Conservation (phyloP, 108 stramenopile genomes). For the Nannochloropsis gaditana region DNA sequence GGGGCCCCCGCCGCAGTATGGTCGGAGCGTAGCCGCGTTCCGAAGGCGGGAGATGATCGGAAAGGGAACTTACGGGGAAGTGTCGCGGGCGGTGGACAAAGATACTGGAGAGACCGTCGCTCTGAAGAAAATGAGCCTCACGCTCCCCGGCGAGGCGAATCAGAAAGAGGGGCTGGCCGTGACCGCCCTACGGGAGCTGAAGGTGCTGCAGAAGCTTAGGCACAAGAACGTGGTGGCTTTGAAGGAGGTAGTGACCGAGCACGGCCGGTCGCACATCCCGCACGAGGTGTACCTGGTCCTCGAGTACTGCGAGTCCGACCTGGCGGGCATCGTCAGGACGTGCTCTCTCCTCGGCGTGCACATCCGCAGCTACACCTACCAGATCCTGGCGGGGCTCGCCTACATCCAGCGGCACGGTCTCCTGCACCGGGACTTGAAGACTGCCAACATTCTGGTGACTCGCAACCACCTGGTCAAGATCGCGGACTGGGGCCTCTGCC, state of each 20-base stretch:
- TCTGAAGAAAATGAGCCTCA: background rate
- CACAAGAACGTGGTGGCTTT: constrained; percentile 11
- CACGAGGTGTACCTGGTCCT: background rate
- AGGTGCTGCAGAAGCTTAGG: constrained; percentile 2
- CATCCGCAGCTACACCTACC: constrained; percentile 26
- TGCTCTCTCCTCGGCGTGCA: constrained; percentile 16
- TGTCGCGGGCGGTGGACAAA: background rate
- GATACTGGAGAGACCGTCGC: constrained; percentile 3
- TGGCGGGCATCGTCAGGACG: background rate
- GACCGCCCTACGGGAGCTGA: background rate
- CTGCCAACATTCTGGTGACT: constrained; percentile 49
- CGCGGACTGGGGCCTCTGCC: constrained; percentile 50
- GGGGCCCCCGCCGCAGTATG: background rate
- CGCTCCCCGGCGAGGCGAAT: background rate
- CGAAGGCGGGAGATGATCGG: constrained; percentile 9
- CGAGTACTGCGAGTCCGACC: constrained; percentile 7
- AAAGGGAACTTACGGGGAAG: background rate
- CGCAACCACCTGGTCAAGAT: constrained; percentile 49
- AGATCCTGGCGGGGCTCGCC: constrained; percentile 69
- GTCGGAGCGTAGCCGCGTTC: background rate
- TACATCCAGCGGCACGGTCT: constrained; percentile 78
- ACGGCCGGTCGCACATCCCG: background rate
- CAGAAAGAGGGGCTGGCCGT: background rate
- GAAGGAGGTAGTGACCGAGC: background rate
- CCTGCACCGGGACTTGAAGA: constrained; percentile 84